Evolutionary conservation across 495 filamentous ascomycete species (phyloP).

Genomic region (Lasiosphaeria ovina): DNA sequence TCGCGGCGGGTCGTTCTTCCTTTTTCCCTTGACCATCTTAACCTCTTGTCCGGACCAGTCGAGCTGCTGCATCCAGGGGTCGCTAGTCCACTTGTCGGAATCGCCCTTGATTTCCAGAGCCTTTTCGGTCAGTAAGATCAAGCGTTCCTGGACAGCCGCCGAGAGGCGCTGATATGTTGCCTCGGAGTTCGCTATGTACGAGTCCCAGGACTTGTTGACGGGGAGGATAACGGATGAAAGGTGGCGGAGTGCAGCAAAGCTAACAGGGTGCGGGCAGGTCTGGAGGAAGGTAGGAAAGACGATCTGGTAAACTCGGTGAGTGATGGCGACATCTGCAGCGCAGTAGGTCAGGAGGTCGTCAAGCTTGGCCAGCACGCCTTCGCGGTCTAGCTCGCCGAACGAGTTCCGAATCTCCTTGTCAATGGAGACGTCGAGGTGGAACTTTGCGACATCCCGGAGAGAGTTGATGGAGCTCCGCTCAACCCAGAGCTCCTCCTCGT

Average conservation of each 20-base stretch:
- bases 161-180: slow-evolving; percentile 76
- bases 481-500: slow-evolving; percentile 94
- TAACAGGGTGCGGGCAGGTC: slow-evolving; percentile 93
- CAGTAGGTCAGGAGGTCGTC: slow-evolving; percentile 92
- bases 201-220: slow-evolving; percentile 81
- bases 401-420: slow-evolving; percentile 85
- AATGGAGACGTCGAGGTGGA: slow-evolving; percentile 87
- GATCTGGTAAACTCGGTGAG: slow-evolving; percentile 86
- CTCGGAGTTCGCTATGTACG: slow-evolving; percentile 79
- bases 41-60: slow-evolving; percentile 94
- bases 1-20: slow-evolving; percentile 73
- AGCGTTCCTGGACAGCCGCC: slow-evolving; percentile 68
- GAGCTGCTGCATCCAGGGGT: slow-evolving; percentile 89
- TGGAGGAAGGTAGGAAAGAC: slow-evolving; percentile 87
- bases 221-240: slow-evolving; percentile 90
- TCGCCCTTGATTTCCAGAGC: slow-evolving; percentile 71
- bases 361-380: slow-evolving; percentile 64
- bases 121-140: slow-evolving; percentile 69
- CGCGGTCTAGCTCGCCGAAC: slow-evolving; percentile 78
- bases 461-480: slow-evolving; percentile 93
- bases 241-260: slow-evolving; percentile 90
- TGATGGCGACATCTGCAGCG: slow-evolving; percentile 89
- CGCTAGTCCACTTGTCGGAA: slow-evolving; percentile 62
- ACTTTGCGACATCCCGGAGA: slow-evolving; percentile 91
- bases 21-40: slow-evolving; percentile 87